Percentiles rank a stretch among this genome's conserved stretches.
phyloP scores from a whole-genome alignment of 441 rosid genomes.

The Croton laevigatus region DNA sequence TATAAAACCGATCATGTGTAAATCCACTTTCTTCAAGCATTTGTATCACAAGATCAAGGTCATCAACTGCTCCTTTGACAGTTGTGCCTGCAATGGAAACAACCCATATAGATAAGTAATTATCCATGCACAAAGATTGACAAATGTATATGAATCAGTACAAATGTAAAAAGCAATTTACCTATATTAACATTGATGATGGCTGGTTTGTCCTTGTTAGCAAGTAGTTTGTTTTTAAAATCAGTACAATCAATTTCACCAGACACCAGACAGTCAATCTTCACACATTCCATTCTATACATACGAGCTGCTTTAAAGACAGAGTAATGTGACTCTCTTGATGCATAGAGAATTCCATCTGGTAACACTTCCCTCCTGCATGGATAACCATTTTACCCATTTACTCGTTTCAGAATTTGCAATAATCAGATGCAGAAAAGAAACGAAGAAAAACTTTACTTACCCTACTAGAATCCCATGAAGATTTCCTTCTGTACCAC shows the following conservation, averaged over 20 bases:
- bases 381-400: neutral
- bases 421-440: neutral
- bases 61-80: constrained; percentile 96
- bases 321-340: constrained; percentile 83
- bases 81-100: constrained; percentile 61
- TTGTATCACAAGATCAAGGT: constrained; percentile 82
- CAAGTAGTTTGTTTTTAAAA: constrained; percentile 54
- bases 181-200: constrained; percentile 87
- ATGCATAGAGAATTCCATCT: constrained; percentile 82
- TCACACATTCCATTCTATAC: constrained; percentile 85
- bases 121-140: neutral
- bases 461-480: constrained; percentile 89
- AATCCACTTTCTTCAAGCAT: constrained; percentile 86
- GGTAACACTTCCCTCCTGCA: constrained; percentile 85
- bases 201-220: constrained; percentile 83
- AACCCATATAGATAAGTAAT: constrained; percentile 10
- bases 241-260: constrained; percentile 89
- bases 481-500: constrained; percentile 97
- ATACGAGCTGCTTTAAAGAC: constrained; percentile 90
- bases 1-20: constrained; percentile 66
- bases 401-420: neutral
- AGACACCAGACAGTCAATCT: constrained; percentile 63
- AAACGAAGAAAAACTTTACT: constrained; percentile 10
- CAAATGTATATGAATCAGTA: neutral
- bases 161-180: constrained; percentile 20